Percentiles rank a stretch among this genome's conserved stretches.
Conservation (phyloP, 805 yeast species). For the Phaffomyces thermotolerans region DNA sequence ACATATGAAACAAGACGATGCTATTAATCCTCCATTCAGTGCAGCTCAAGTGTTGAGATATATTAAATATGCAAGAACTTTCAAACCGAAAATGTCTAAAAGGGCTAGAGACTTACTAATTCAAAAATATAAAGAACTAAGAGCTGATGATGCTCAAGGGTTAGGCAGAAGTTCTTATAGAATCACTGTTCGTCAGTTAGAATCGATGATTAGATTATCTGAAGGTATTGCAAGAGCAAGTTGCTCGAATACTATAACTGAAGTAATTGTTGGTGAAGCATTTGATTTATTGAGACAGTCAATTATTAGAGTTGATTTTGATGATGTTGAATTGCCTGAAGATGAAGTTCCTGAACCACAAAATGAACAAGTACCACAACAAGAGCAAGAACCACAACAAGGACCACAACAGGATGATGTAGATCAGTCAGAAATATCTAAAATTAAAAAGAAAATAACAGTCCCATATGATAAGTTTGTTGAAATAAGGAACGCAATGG, state of each 20-base stretch:
- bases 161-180: slow-evolving; percentile 79
- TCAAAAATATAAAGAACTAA: slow-evolving; percentile 71
- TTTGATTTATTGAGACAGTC: slow-evolving; percentile 84
- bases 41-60: slow-evolving; percentile 85
- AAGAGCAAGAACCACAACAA: slow-evolving; percentile 1
- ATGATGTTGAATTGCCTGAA: slow-evolving; percentile 64
- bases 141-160: slow-evolving; percentile 89
- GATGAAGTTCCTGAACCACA: too few relatives aligned
- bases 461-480: slow-evolving; percentile 85
- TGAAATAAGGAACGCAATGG: slow-evolving; percentile 73
- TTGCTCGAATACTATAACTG: slow-evolving; percentile 58
- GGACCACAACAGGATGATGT: neutral
- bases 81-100: slow-evolving; percentile 80
- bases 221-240: slow-evolving; percentile 98
- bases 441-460: slow-evolving; percentile 33
- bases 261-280: slow-evolving; percentile 88
- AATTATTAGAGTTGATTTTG: slow-evolving; percentile 88
- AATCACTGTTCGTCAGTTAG: slow-evolving; percentile 95
- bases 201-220: slow-evolving; percentile 83
- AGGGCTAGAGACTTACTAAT: slow-evolving; percentile 76
- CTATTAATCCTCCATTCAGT: slow-evolving; percentile 81
- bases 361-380: slow-evolving; percentile 12
- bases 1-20: slow-evolving; percentile 86
- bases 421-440: neutral
- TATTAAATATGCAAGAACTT: slow-evolving; percentile 86